Evolutionary conservation across 2,329 filamentous ascomycete species (phyloP), one percentile per base, ranked within the genome.

Genomic region (Chalaropsis ovoidea): DNA sequence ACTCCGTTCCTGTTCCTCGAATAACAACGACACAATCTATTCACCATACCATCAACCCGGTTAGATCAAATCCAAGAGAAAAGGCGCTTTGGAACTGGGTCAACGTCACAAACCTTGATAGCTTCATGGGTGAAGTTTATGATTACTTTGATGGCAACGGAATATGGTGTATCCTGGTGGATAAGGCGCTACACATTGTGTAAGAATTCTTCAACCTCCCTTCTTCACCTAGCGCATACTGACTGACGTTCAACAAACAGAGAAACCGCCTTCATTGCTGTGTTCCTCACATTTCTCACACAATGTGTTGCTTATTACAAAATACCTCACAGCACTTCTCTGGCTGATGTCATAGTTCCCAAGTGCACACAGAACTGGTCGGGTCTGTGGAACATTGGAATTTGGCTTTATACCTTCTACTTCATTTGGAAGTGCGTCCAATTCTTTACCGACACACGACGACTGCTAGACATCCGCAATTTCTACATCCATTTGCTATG

Each of bases 61-160:
- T 42, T 35, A 49, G 42, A n/a, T 60, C 39, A 31, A 61, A 68
- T 27, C 67, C 67, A 4, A 52, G 85, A 74, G 88, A 93, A 72
- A 88, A 86, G 74, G 91, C 92, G 2, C 84, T 95, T 78, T 96
- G 90, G 87, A 83, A 89, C 75, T 96, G 92, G 89, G 89, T 89
- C 65, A 96, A 96, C 72, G 89, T 94, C 66, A 85, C 89, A 45
- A 94, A 95, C 72, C 79, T 96, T 64, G 92, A 96, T 75, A 87
- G 85, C 71, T 96, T 96, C 73, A 85, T 96, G 72, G 82, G 84
- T 65, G 88, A 84, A 68, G 89, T 95, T 2, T 96, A 96, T 73
- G 81, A 88, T 69, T 96, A 96, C 75, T 96, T 89, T 72, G 79
- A 87, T 63, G 88, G 87, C 1, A 87, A 90, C 69, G 92, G 92